Percentiles rank a stretch among this genome's conserved stretches.
Conservation (phyloP, 495 filamentous ascomycete species). For the Pseudotulostoma volvatum region DNA sequence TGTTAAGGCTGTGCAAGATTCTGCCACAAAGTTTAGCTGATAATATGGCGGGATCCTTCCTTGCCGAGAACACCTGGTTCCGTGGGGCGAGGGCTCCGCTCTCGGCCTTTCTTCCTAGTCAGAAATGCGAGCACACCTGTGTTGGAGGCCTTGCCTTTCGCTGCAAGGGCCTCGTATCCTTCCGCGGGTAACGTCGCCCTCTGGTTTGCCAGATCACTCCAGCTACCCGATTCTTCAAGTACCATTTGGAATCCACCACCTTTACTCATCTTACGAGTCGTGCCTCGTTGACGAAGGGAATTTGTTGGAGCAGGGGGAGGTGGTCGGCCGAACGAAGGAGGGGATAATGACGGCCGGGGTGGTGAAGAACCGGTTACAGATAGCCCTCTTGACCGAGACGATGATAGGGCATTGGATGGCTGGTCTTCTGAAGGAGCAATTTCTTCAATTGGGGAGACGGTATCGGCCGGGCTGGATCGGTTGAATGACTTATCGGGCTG, state of each 20-base stretch:
- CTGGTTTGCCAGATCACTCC: conserved; percentile 75
- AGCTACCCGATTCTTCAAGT: conserved; percentile 71
- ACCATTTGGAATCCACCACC: conserved; percentile 84
- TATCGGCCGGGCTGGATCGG: conserved; percentile 12
- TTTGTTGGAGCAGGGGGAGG: conserved; percentile 12
- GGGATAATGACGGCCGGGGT: conserved; percentile 9
- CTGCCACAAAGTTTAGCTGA: conserved; percentile 17
- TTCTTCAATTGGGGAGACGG: conserved; percentile 15
- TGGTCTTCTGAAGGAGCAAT: conserved; percentile 18
- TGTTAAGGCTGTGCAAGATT: too few relatives aligned
- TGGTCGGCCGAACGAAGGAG: conserved; percentile 24
- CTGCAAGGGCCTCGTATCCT: conserved; percentile 27
- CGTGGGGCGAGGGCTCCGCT: conserved; percentile 83
- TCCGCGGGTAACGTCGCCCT: conserved; percentile 63
- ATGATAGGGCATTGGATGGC: conserved; percentile 4
- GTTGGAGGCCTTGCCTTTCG: conserved; percentile 33
- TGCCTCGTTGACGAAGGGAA: conserved; percentile 15
- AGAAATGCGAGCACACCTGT: conserved; percentile 84
- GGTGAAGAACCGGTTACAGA: conserved; percentile 3
- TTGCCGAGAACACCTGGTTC: conserved; percentile 89
- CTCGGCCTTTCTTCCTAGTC: conserved; percentile 72
- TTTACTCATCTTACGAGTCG: conserved; percentile 46
- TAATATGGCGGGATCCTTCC: conserved; percentile 63
- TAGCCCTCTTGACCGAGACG: conserved; percentile 5
- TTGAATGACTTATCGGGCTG: conserved; percentile 14